phyloP scores from a whole-genome alignment of 805 yeast species.

The Cyberlindnera bimundalis region DNA sequence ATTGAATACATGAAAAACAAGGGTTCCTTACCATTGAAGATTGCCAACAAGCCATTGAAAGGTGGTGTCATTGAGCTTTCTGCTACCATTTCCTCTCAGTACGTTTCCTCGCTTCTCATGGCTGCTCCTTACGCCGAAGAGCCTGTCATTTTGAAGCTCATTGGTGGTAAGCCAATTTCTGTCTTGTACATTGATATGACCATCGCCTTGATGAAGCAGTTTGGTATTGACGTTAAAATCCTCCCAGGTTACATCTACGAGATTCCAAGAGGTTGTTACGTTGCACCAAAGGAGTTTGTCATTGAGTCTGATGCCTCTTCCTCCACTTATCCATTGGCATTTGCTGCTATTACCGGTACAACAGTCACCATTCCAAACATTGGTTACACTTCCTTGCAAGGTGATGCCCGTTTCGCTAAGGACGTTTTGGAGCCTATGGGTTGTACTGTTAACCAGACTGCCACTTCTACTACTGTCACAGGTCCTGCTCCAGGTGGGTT shows the following conservation, averaged over 20 bases:
- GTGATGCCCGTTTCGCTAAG: conserved; percentile 94
- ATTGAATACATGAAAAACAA: conserved; percentile 66
- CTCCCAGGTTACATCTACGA: conserved; percentile 85
- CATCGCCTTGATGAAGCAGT: conserved; percentile 86
- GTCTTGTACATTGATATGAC: conserved; percentile 97
- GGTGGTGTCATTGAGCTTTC: conserved; percentile 94
- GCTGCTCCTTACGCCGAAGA: conserved; percentile 93
- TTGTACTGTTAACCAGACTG: conserved; percentile 79
- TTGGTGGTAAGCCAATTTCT: conserved; percentile 96
- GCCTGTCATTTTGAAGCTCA: conserved; percentile 83
- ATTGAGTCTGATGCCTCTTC: conserved; percentile 97
- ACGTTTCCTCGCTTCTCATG: conserved; percentile 93
- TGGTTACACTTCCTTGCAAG: conserved; percentile 88
- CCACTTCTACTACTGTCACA: conserved; percentile 82
- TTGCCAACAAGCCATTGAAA: conserved; percentile 67
- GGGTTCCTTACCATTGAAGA: conserved; percentile 84
- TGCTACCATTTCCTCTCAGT: conserved; percentile 96
- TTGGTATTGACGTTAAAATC: conserved; percentile 74
- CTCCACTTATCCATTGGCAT: conserved; percentile 96
- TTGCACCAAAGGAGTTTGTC: conserved; percentile 79
- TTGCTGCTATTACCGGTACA: conserved; percentile 94
- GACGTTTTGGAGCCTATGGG: conserved; percentile 96
- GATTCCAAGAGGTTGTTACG: conserved; percentile 80
- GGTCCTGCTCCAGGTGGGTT: conserved; percentile 77
- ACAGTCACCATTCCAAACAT: conserved; percentile 92